Evolutionary conservation across 768 basidiomycete genomes (phyloP), one percentile per base, ranked within the genome.

Genomic region (Suillus alpinus): DNA sequence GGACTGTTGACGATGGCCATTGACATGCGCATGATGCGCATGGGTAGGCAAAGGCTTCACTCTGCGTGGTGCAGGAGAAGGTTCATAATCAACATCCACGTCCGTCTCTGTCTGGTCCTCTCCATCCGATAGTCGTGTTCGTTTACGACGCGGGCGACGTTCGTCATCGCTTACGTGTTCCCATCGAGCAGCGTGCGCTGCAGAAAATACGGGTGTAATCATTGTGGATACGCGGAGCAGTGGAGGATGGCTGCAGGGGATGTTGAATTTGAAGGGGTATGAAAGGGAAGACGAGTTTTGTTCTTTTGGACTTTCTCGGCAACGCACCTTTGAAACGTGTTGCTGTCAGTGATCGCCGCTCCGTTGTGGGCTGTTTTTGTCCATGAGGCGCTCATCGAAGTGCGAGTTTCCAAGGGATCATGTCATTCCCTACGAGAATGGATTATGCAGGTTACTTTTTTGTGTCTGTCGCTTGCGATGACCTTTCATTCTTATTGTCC

Each of bases 161-260:
- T 40, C 29, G 13, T 56, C 63, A 51, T 59, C 41, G 5, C 62
- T 56, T 44, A 70, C 51, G 4, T 60, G 10, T 18, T 67, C 69
- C 71, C 69, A 73, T 56, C 63, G 67, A 29, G 70, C 63, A 49
- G 63, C 10, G 34, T 75, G 75, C 7, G 74, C 67, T 20, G 74
- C 74, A 3, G 74, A 75, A 52, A 75, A 71, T 52, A 75, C 61
- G 18, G 73, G 67, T 3, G 50, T 56, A n/a, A 71, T 61, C 62
- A 67, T 68, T 53, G 47, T 8, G 60, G n/a, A 39, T 37, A 9
- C 8, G 37, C 16, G 1, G 53, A 16, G 26, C 37, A 23, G 16
- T 26, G 23, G 13, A 10, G 14, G 23, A 16, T 2, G 18, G 23
- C 23, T 26, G 36, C 8, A 26, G 16, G 36, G 23, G 20, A 26